These are phyloP conservation scores for Cinnamomum micranthum DNA, from an alignment of 164 flowering plant genomes.

Conservation along the genomic window DNA sequence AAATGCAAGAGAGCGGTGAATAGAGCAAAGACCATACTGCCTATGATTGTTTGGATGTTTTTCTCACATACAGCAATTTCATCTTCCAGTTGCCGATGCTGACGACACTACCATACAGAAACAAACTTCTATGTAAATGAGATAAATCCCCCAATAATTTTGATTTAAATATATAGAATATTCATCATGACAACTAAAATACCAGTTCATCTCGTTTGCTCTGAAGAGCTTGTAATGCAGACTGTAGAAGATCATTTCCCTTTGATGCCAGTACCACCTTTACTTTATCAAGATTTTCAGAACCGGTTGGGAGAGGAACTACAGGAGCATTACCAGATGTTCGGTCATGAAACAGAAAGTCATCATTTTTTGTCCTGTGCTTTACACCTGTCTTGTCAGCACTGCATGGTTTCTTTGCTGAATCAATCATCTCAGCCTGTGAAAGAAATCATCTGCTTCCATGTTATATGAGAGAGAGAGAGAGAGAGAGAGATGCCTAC, in stretches of 20 bases:
- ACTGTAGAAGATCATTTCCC: constrained; percentile 31
- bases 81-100: constrained; percentile 50
- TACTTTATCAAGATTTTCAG: constrained; percentile 20
- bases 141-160: background rate
- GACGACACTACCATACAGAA: constrained; percentile 39
- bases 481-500: constrained; percentile 7
- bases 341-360: constrained; percentile 12
- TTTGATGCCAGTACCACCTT: constrained; percentile 27
- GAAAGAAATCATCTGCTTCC: constrained; percentile 2
- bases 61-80: constrained; percentile 57
- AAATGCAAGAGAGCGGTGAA: background rate
- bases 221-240: constrained; percentile 39
- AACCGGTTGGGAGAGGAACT: constrained; percentile 11
- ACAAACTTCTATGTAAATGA: background rate
- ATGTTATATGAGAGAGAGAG: background rate
- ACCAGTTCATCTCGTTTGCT: constrained; percentile 54
- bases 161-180: background rate
- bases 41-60: constrained; percentile 34
- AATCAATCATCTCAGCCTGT: constrained; percentile 25
- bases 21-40: constrained; percentile 26
- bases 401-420: constrained; percentile 7
- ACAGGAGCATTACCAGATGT: constrained; percentile 10
- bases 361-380: constrained; percentile 13
- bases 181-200: constrained; percentile 3
- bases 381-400: constrained; percentile 16